A percentile compares a stretch with the other conserved stretches of the same genome.
phyloP scores from a whole-genome alignment of 768 basidiomycete genomes.

The Tulasnella sp. region DNA sequence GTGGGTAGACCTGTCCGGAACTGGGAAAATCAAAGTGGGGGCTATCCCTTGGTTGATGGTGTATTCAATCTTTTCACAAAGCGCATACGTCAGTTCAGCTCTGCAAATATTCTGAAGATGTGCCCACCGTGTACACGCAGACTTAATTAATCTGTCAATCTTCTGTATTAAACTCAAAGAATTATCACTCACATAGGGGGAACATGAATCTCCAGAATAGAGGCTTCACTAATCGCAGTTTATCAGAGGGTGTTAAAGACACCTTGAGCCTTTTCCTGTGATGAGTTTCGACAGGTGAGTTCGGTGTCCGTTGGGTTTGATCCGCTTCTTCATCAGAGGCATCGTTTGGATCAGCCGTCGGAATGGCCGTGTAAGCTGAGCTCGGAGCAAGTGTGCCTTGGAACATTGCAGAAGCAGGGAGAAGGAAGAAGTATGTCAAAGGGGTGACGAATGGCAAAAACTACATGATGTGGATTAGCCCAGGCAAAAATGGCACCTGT shows the following conservation, averaged over 20 bases:
- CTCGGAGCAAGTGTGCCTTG: conserved; percentile 16
- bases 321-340: conserved; percentile 33
- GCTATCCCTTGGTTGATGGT: conserved; percentile 90
- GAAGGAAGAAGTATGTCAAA: conserved; percentile 57
- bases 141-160: conserved; percentile 29
- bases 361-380: conserved; percentile 29
- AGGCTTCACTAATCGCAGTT: conserved; percentile 69
- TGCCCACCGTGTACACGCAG: conserved; percentile 47
- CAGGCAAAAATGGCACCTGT: background rate
- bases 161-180: background rate
- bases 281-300: conserved; percentile 19
- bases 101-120: background rate
- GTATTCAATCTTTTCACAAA: conserved; percentile 58
- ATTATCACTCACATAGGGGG: conserved; percentile 59
- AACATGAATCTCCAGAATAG: conserved; percentile 76
- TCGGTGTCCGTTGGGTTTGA: conserved; percentile 6
- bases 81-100: background rate
- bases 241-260: conserved; percentile 54
- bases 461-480: conserved; percentile 29
- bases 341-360: conserved; percentile 26
- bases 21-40: conserved; percentile 78
- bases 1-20: conserved; percentile 49
- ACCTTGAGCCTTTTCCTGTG: conserved; percentile 36
- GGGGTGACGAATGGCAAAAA: conserved; percentile 73
- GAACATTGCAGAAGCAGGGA: conserved; percentile 41